phyloP scores from a whole-genome alignment of 2,329 filamentous ascomycete species.

The Curvularia sp. region DNA sequence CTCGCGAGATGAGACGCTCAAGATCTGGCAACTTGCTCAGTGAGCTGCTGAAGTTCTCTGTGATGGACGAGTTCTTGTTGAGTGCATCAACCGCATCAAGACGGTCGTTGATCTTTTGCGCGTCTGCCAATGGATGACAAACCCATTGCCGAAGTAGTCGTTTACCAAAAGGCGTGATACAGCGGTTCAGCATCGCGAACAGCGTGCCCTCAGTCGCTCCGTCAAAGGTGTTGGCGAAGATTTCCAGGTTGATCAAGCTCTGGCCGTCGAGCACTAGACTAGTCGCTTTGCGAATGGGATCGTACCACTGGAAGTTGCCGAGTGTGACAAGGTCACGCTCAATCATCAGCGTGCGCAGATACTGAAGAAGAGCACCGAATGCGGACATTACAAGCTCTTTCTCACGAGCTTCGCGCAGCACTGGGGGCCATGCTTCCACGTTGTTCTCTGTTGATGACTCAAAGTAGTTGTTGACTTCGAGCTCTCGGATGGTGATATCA shows the following conservation, averaged over 20 bases:
- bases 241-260: slow-evolving; percentile 95
- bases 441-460: slow-evolving; percentile 63
- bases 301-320: slow-evolving; percentile 89
- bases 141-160: slow-evolving; percentile 96
- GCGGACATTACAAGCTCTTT: slow-evolving; percentile 90
- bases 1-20: slow-evolving; percentile 89
- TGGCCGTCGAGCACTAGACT: slow-evolving; percentile 94
- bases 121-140: slow-evolving; percentile 90
- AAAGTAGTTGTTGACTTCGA: slow-evolving; percentile 83
- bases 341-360: slow-evolving; percentile 82
- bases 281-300: slow-evolving; percentile 87
- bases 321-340: slow-evolving; percentile 87
- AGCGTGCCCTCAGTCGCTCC: slow-evolving; percentile 84
- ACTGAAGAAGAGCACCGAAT: slow-evolving; percentile 85
- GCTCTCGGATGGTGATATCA: slow-evolving; percentile 79
- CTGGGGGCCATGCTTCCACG: slow-evolving; percentile 77
- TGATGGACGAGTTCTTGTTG: slow-evolving; percentile 79
- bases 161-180: slow-evolving; percentile 96
- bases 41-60: slow-evolving; percentile 86
- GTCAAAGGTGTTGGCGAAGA: slow-evolving; percentile 92
- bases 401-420: slow-evolving; percentile 72
- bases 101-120: slow-evolving; percentile 86
- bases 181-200: slow-evolving; percentile 89
- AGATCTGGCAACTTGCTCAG: slow-evolving; percentile 92
- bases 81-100: slow-evolving; percentile 93